phyloP scores from a whole-genome alignment of 306 rosid genomes.

The Sindora glabra region DNA sequence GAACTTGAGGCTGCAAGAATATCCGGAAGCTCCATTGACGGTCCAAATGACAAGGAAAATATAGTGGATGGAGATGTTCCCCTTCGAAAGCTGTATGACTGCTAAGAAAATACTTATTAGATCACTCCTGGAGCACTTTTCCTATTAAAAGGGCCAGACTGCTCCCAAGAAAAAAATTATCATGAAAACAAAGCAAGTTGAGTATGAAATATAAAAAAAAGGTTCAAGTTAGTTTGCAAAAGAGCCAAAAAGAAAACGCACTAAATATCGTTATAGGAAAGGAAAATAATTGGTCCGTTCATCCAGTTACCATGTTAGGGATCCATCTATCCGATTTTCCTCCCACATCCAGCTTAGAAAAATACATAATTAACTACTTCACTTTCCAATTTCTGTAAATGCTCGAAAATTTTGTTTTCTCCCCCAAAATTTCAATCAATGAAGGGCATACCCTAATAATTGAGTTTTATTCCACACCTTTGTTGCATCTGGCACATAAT shows the following conservation, averaged over 20 bases:
- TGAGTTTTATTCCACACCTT: conserved; percentile 51
- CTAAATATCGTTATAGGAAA: background rate
- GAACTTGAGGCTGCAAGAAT: conserved; percentile 87
- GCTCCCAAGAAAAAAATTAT: conserved; percentile 1
- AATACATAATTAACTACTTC: background rate
- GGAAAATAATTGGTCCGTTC: background rate
- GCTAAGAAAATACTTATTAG: conserved; percentile 28
- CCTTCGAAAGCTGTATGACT: conserved; percentile 96
- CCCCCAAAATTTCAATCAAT: background rate
- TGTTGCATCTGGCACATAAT: conserved; percentile 83
- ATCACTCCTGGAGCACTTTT: background rate
- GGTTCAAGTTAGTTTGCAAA: background rate
- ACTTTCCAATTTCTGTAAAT: background rate
- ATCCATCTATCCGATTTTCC: background rate
- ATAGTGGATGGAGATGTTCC: conserved; percentile 81
- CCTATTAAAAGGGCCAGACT: background rate
- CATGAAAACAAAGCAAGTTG: background rate
- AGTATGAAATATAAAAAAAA: background rate
- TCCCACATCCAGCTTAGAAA: background rate
- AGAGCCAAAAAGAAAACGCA: background rate
- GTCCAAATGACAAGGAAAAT: conserved; percentile 86
- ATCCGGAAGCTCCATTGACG: conserved; percentile 69
- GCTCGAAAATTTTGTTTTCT: background rate
- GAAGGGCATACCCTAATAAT: background rate
- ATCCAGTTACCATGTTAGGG: background rate